Evolutionary conservation across 257 asterid species (phyloP).

Genomic region (Salvia splendens): DNA sequence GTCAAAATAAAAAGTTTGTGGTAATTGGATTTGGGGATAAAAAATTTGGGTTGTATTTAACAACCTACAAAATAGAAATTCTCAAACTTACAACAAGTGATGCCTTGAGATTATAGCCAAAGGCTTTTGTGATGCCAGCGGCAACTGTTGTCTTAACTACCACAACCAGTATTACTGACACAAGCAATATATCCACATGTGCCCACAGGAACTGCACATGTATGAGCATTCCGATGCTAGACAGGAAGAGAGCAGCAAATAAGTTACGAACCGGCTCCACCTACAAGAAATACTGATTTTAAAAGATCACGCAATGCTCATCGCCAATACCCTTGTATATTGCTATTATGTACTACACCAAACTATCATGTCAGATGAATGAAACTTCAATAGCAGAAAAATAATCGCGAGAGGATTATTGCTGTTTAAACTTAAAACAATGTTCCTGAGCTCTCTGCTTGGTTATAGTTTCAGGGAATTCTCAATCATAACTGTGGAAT

Average conservation of each 20-base stretch:
- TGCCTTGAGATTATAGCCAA: constrained; percentile 75
- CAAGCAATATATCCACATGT: constrained; percentile 93
- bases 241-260: constrained; percentile 93
- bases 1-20: background rate
- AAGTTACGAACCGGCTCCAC: constrained; percentile 97
- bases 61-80: constrained; percentile 5
- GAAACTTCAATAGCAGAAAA: constrained; percentile 8
- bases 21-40: background rate
- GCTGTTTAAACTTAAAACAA: background rate
- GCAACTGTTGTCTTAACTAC: constrained; percentile 81
- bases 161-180: constrained; percentile 84
- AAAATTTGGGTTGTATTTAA: background rate
- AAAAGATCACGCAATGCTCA: constrained; percentile 2
- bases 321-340: constrained; percentile 13
- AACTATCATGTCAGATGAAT: constrained; percentile 15
- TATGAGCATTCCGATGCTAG: constrained; percentile 97
- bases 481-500: background rate
- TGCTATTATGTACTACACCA: constrained; percentile 1
- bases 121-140: constrained; percentile 65
- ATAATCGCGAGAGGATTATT: background rate
- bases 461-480: constrained; percentile 9
- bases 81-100: constrained; percentile 64
- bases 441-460: background rate
- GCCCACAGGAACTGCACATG: constrained; percentile 93
- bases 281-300: constrained; percentile 46